Evolutionary conservation across 1,284 basidiomycete species (phyloP), one percentile per base, ranked within the genome.

Genomic region (Somion occarium): DNA sequence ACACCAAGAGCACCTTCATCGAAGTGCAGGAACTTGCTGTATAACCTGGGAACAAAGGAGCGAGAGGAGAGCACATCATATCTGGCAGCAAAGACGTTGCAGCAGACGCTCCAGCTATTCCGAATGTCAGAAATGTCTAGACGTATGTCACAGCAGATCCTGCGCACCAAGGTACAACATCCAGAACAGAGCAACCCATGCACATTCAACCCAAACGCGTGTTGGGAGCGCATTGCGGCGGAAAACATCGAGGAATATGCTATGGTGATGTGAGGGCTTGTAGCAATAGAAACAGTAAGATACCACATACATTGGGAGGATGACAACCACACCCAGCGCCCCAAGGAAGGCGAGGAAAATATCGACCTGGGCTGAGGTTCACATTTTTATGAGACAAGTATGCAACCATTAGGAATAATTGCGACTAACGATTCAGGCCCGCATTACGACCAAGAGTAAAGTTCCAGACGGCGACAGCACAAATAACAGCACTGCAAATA

Each of bases 401-500:
- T n/a, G n/a, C n/a, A n/a, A n/a, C n/a, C n/a, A n/a, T n/a, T n/a
- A n/a, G n/a, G n/a, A n/a, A n/a, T n/a, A n/a, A n/a, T n/a, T n/a
- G n/a, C n/a, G n/a, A 68, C 75, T 49, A 55, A 76, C 76, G 60
- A 52, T 68, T 61, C 52, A 51, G 46, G 52, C 58, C 46, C 12
- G 38, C 55, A 58, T 64, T 54, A 49, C 70, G 64, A 23, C 73
- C 65, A 58, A 85, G 69, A 58, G 75, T 76, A 30, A 80, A 61
- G 67, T 88, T 87, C 85, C 85, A 88, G 26, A 82, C 82, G 51
- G 83, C 80, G 26, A 82, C 73, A 58, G 80, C 83, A 57, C 80
- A 78, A 54, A 81, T 73, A 58, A 86, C 72, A 45, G 84, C 80
- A 70, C 78, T 85, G 67, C 77, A 85, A 56, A 80, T 62, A 57